A percentile compares a stretch with the other conserved stretches of the same genome.
These are phyloP conservation scores for Teunomyces aglyptinius DNA, from an alignment of 805 yeast genomes.

Conservation along the genomic window DNA sequence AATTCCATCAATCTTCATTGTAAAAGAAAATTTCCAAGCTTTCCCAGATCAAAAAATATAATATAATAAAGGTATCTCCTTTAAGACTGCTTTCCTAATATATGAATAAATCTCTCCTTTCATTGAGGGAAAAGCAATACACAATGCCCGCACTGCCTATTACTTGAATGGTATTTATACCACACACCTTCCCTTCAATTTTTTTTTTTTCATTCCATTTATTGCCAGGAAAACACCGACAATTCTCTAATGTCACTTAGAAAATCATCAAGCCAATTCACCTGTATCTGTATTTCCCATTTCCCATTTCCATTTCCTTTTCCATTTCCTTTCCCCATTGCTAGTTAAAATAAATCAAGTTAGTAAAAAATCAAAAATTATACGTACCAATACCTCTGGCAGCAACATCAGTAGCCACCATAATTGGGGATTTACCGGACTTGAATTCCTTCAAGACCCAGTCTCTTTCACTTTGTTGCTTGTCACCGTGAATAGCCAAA, in stretches of 20 bases:
- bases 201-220: neutral
- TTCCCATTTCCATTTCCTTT: neutral
- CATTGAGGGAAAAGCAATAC: slow-evolving; percentile 1
- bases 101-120: slow-evolving; percentile 3
- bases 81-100: slow-evolving; percentile 2
- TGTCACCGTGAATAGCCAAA: slow-evolving; percentile 97
- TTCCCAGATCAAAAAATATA: slow-evolving; percentile 4
- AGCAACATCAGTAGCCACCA: slow-evolving; percentile 99
- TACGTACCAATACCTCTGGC: slow-evolving; percentile 99
- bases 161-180: slow-evolving; percentile 1
- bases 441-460: slow-evolving; percentile 96
- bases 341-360: slow-evolving; percentile 13
- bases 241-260: slow-evolving; percentile 3
- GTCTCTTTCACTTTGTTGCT: slow-evolving; percentile 96
- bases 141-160: slow-evolving; percentile 3
- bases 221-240: neutral
- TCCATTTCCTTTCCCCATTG: slow-evolving; percentile 1
- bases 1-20: slow-evolving; percentile 3
- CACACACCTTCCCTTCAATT: slow-evolving; percentile 3
- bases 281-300: neutral
- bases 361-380: slow-evolving; percentile 20
- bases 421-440: slow-evolving; percentile 87
- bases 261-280: slow-evolving; percentile 6
- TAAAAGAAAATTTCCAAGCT: slow-evolving; percentile 3
- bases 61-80: slow-evolving; percentile 2